Evolutionary conservation across 2,329 filamentous ascomycete genomes (phyloP), one percentile per base, ranked within the genome.

Genomic region (Myriosclerotinia curreyana): DNA sequence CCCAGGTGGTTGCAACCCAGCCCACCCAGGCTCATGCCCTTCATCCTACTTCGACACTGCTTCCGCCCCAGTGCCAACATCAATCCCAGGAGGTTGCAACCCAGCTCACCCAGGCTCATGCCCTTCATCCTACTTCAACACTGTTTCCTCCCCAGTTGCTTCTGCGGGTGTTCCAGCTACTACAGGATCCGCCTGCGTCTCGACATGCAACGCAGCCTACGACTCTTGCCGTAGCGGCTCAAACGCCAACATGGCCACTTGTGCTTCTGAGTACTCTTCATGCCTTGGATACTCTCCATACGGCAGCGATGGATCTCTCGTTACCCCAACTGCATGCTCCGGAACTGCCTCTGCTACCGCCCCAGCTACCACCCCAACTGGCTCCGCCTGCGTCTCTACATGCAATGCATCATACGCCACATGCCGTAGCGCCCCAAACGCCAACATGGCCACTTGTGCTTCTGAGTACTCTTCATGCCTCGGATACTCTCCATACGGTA

Each of bases 401-500:
- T 31, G 28, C 28, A 31, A 31, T 31, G 28, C 28, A 2, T 31
- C 28, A 31, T 31, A 31, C 28, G 4, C 5, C 28, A 5, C 28
- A 5, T 31, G 28, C 28, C 28, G 28, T 31, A 31, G 28, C 6
- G 28, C 28, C 4, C 28, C 28, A 31, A 6, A 6, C 6, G 28
- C 28, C 5, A 31, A 31, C 28, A 31, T 4, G 6, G 5, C 28
- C 20, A 44, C 22, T 22, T 58, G 55, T 17, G 55, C 55, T n/a
- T 46, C 55, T 25, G 6, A 46, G 0, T 58, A 22, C 28, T 17
- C 55, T 11, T 46, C 55, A 44, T 58, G 55, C 5, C 55, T 59
- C 6, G 55, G 55, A 48, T 58, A 48, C n/a, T 58, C 55, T 11
- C 55, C 55, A 5, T 58, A 9, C 5, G 55, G 46, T 17, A 31